These are phyloP conservation scores for Aristolochia contorta DNA, from an alignment of 164 flowering plant species.

Conservation along the genomic window DNA sequence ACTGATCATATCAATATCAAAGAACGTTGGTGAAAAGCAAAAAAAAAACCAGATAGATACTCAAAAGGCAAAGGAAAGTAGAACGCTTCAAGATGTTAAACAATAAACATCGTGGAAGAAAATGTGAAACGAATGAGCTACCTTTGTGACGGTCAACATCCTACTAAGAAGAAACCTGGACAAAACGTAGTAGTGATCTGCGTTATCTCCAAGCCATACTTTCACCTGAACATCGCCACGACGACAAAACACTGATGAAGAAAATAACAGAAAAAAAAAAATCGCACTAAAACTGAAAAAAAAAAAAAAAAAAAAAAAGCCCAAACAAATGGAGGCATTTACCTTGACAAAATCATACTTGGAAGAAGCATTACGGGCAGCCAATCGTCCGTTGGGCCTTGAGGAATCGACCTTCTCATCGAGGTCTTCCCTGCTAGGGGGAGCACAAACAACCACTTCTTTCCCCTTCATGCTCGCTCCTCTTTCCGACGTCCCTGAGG, in stretches of 20 bases:
- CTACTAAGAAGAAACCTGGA: constrained; percentile 92
- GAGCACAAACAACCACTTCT: constrained; percentile 14
- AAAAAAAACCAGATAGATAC: background rate
- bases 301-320: background rate
- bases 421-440: constrained; percentile 1
- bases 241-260: background rate
- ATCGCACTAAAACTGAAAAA: background rate
- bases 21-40: background rate
- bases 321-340: constrained; percentile 8
- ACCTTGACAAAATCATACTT: constrained; percentile 98
- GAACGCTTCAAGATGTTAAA: too few relatives aligned
- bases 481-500: background rate
- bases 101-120: background rate
- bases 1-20: too few relatives aligned
- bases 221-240: constrained; percentile 47
- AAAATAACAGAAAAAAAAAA: background rate
- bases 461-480: constrained; percentile 30
- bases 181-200: constrained; percentile 92
- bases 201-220: constrained; percentile 94
- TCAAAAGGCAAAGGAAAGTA: too few relatives aligned
- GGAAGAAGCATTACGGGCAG: constrained; percentile 76
- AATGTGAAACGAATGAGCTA: constrained; percentile 4
- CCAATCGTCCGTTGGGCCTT: constrained; percentile 24
- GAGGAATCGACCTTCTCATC: constrained; percentile 11
- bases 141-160: constrained; percentile 97